phyloP scores from a whole-genome alignment of 2,329 filamentous ascomycete genomes.

The Fusarium coicis region DNA sequence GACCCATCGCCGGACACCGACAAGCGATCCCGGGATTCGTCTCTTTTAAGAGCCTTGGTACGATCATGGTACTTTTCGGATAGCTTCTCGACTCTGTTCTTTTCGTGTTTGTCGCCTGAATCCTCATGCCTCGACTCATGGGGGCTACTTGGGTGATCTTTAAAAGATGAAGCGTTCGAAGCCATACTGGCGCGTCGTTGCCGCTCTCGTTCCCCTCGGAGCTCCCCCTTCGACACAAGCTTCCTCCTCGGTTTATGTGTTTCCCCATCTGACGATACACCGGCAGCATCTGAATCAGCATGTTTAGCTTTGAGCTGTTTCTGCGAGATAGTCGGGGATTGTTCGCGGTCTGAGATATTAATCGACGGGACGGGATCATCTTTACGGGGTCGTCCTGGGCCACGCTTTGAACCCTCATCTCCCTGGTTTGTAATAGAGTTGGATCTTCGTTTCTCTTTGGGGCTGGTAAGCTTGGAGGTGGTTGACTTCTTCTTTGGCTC shows the following conservation, averaged over 20 bases:
- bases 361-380: slow-evolving; percentile 62
- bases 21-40: slow-evolving; percentile 67
- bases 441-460: slow-evolving; percentile 61
- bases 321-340: slow-evolving; percentile 58
- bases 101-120: slow-evolving; percentile 52
- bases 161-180: slow-evolving; percentile 64
- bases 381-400: slow-evolving; percentile 64
- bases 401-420: slow-evolving; percentile 64
- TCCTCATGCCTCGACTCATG: slow-evolving; percentile 63
- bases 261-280: slow-evolving; percentile 67
- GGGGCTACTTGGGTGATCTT: slow-evolving; percentile 63
- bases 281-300: slow-evolving; percentile 64
- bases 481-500: slow-evolving; percentile 58
- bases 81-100: slow-evolving; percentile 51
- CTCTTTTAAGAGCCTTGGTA: slow-evolving; percentile 69
- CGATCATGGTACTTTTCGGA: slow-evolving; percentile 69
- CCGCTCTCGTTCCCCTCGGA: slow-evolving; percentile 68
- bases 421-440: slow-evolving; percentile 55
- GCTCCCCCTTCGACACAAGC: slow-evolving; percentile 70
- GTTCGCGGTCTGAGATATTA: slow-evolving; percentile 63
- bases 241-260: slow-evolving; percentile 69
- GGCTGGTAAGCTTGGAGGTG: slow-evolving; percentile 53
- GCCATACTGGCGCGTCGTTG: slow-evolving; percentile 68
- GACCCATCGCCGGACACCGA: slow-evolving; percentile 62
- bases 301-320: slow-evolving; percentile 64